Percentiles rank a stretch among this genome's conserved stretches.
Evolutionary conservation across 495 filamentous ascomycete genomes (phyloP).

Genomic region (Lepraria neglecta): DNA sequence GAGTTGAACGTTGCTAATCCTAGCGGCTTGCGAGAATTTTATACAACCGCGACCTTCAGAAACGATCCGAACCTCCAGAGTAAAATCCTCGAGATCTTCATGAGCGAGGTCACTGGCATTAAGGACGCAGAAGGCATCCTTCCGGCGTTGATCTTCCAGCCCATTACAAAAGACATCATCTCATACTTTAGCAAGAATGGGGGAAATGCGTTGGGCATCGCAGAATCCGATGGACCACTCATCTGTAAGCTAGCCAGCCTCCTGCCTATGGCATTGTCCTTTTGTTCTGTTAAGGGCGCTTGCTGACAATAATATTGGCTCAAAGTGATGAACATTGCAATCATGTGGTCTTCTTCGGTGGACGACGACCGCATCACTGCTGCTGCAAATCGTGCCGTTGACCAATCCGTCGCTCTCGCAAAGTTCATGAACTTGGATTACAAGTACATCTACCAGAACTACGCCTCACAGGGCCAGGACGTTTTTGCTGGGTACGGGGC

Average conservation of each 20-base stretch:
- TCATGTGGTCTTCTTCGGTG: conserved; percentile 32
- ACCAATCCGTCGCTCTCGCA: conserved; percentile 35
- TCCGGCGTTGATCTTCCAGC: conserved; percentile 46
- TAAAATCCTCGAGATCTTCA: conserved; percentile 37
- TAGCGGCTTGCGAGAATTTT: conserved; percentile 36
- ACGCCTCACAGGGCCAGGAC: conserved; percentile 37
- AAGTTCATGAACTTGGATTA: conserved; percentile 39
- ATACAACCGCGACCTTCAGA: conserved; percentile 36
- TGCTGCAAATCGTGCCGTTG: conserved; percentile 31
- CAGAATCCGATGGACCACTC: conserved; percentile 36
- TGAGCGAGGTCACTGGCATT: conserved; percentile 33
- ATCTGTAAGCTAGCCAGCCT: conserved; percentile 13
- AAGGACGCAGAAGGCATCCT: conserved; percentile 35
- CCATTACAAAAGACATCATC: conserved; percentile 37
- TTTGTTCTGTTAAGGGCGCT: not conserved
- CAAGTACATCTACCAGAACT: conserved; percentile 55
- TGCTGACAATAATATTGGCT: not conserved
- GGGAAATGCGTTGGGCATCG: conserved; percentile 50
- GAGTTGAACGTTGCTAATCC: conserved; percentile 40
- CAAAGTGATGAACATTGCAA: conserved; percentile 33
- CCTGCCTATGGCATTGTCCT: not conserved
- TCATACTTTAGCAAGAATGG: conserved; percentile 39
- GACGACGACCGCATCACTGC: conserved; percentile 35
- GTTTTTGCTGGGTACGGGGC: conserved; percentile 39
- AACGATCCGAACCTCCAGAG: conserved; percentile 34